Evolutionary conservation across 2,329 filamentous ascomycete genomes (phyloP).

Genomic region (Scedosporium apiospermum): DNA sequence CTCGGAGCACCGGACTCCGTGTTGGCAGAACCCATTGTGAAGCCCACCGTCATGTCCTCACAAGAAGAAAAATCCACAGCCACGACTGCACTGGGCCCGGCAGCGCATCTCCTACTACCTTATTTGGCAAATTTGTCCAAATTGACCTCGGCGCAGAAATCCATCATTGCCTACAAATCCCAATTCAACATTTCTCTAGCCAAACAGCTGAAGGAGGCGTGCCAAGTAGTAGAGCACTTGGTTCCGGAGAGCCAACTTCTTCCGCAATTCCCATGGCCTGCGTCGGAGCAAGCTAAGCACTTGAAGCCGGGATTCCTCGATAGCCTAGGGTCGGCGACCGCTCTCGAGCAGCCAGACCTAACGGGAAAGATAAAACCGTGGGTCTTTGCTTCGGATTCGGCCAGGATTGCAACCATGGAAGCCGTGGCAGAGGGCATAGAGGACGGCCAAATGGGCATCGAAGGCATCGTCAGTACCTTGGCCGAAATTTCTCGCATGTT

Average conservation of each 20-base stretch:
- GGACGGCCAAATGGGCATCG: slow-evolving; percentile 45
- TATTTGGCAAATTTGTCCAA: slow-evolving; percentile 44
- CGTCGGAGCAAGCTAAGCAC: slow-evolving; percentile 32
- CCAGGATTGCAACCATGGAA: slow-evolving; percentile 50
- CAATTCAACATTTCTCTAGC: slow-evolving; percentile 41
- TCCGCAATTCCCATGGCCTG: slow-evolving; percentile 36
- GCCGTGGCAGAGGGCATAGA: slow-evolving; percentile 51
- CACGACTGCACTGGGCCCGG: slow-evolving; percentile 12
- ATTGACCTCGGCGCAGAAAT: slow-evolving; percentile 23
- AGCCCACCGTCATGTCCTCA: not conserved
- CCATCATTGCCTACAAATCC: slow-evolving; percentile 47
- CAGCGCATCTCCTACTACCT: slow-evolving; percentile 40
- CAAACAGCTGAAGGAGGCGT: slow-evolving; percentile 40
- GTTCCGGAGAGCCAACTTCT: slow-evolving; percentile 55
- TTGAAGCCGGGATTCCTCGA: slow-evolving; percentile 13
- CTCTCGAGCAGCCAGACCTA: slow-evolving; percentile 27
- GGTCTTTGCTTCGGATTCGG: slow-evolving; percentile 50
- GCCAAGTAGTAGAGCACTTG: slow-evolving; percentile 41
- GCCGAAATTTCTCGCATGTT: slow-evolving; percentile 28
- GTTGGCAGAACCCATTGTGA: slow-evolving; percentile 6
- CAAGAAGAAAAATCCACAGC: slow-evolving; percentile 6
- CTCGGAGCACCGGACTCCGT: slow-evolving; percentile 3
- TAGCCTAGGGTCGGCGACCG: slow-evolving; percentile 9
- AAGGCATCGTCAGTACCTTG: slow-evolving; percentile 39
- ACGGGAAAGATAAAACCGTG: slow-evolving; percentile 42